Evolutionary conservation across 2,329 filamentous ascomycete genomes (phyloP).

Genomic region (Apiospora aurea): DNA sequence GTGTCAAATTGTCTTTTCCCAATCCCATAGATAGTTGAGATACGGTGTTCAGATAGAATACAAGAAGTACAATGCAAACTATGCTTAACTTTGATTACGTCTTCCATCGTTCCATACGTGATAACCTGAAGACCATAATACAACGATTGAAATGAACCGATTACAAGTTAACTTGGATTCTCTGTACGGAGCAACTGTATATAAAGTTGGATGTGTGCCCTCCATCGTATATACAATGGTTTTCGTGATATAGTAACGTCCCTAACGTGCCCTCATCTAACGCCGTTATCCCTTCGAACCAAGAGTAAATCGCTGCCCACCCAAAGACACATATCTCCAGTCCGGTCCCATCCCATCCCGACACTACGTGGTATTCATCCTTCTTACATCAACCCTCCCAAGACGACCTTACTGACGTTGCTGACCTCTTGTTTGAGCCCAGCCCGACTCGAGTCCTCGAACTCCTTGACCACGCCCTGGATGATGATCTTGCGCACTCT

Average conservation of each 20-base stretch:
- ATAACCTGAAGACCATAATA: not conserved
- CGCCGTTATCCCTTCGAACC: not conserved
- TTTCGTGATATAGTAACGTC: not conserved
- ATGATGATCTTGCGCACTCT: conserved; percentile 89
- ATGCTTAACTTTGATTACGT: not conserved
- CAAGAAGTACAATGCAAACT: not conserved
- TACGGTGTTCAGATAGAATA: not conserved
- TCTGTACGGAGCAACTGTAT: not conserved
- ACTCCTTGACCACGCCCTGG: conserved; percentile 86
- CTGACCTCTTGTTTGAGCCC: conserved; percentile 83
- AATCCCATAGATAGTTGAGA: not conserved
- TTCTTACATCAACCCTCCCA: conserved; percentile 80
- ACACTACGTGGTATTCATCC: conserved; percentile 25
- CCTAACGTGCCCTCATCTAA: not conserved
- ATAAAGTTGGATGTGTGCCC: not conserved
- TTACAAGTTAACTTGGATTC: not conserved
- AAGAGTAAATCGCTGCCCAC: conserved; percentile 10
- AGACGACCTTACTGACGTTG: conserved; percentile 85
- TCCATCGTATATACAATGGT: conserved; percentile 20
- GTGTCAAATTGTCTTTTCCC: not conserved
- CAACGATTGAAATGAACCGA: not conserved
- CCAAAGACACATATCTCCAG: not conserved
- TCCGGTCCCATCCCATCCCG: conserved; percentile 21
- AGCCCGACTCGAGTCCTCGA: conserved; percentile 83
- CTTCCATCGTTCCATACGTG: no score